A percentile compares a stretch with the other conserved stretches of the same genome.
phyloP scores from a whole-genome alignment of 495 filamentous ascomycete genomes.

The Neurospora sp. region DNA sequence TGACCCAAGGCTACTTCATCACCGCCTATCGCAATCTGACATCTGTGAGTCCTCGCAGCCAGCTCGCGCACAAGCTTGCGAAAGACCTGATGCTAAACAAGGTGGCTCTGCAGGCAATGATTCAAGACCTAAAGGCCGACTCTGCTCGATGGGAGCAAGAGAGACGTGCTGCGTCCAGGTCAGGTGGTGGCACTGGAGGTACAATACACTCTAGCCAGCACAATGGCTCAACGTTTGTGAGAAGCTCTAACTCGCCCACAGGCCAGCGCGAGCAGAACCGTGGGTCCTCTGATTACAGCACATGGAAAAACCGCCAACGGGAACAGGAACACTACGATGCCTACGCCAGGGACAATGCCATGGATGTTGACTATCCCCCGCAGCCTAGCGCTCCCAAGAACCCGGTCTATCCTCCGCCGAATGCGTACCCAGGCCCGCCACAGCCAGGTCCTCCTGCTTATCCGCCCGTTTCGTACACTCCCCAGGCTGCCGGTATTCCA shows the following conservation, averaged over 20 bases:
- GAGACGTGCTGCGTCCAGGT: conserved; percentile 37
- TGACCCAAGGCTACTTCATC: conserved; percentile 67
- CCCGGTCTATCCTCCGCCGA: conserved; percentile 5
- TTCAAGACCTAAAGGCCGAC: conserved; percentile 74
- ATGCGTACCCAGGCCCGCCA: conserved; percentile 9
- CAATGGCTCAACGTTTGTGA: conserved; percentile 39
- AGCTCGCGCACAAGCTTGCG: conserved; percentile 9
- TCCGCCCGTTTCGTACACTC: conserved; percentile 13
- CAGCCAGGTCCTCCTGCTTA: conserved; percentile 9
- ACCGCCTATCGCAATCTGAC: conserved; percentile 82
- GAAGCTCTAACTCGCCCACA: conserved; percentile 49
- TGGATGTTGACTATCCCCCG: conserved; percentile 21
- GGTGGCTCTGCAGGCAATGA: conserved; percentile 58
- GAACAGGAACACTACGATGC: conserved; percentile 10
- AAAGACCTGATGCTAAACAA: conserved; percentile 4
- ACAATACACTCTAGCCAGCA: conserved; percentile 43
- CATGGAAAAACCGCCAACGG: conserved; percentile 22
- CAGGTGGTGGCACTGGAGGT: conserved; percentile 45
- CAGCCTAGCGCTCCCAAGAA: conserved; percentile 4
- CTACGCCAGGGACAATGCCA: conserved; percentile 12
- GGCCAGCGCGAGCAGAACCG: conserved; percentile 27
- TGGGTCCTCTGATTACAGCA: conserved; percentile 20
- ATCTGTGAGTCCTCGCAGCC: conserved; percentile 49
- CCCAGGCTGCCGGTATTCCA: conserved; percentile 8
- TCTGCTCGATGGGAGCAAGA: conserved; percentile 73